A percentile compares a stretch with the other conserved stretches of the same genome.
Conservation (phyloP, 1,139 yeast genomes). For the Kurtzmaniella natalensis region DNA sequence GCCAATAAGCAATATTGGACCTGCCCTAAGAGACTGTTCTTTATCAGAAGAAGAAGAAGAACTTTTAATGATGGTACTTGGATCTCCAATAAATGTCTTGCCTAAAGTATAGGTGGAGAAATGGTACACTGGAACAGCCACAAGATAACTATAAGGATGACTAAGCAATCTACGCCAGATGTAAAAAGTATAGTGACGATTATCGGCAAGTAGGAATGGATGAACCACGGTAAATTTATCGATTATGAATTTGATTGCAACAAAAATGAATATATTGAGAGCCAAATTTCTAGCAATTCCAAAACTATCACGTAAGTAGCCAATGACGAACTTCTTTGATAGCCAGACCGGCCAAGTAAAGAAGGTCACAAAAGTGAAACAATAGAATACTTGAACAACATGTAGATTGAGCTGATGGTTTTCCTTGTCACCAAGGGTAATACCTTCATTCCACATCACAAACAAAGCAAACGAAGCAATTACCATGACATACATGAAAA, state of each 20-base stretch:
- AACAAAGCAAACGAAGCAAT: constrained; percentile 52
- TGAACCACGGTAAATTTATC: constrained; percentile 69
- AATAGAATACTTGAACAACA: constrained; percentile 77
- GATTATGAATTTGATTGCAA: constrained; percentile 45
- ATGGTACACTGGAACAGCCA: constrained; percentile 68
- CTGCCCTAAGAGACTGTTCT: constrained; percentile 13
- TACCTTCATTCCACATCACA: constrained; percentile 64
- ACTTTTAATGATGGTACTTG: no score
- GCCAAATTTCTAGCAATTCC: constrained; percentile 11
- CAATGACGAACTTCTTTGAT: constrained; percentile 30
- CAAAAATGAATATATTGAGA: constrained; percentile 15
- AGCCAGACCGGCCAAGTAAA: constrained; percentile 74
- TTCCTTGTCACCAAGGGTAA: constrained; percentile 83
- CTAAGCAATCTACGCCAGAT: constrained; percentile 62
- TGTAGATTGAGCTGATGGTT: constrained; percentile 75
- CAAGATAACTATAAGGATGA: constrained; percentile 34
- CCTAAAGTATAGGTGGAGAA: constrained; percentile 54
- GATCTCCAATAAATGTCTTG: no score
- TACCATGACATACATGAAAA: constrained; percentile 53
- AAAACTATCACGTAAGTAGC: constrained; percentile 29
- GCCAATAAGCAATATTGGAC: constrained; percentile 37
- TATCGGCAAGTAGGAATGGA: constrained; percentile 90
- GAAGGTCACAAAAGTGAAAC: constrained; percentile 54
- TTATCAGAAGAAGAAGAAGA: not conserved
- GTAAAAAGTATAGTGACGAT: constrained; percentile 89